These are phyloP conservation scores for Arthrobotrys conoides DNA, from an alignment of 2,329 filamentous ascomycete genomes.

Conservation along the genomic window DNA sequence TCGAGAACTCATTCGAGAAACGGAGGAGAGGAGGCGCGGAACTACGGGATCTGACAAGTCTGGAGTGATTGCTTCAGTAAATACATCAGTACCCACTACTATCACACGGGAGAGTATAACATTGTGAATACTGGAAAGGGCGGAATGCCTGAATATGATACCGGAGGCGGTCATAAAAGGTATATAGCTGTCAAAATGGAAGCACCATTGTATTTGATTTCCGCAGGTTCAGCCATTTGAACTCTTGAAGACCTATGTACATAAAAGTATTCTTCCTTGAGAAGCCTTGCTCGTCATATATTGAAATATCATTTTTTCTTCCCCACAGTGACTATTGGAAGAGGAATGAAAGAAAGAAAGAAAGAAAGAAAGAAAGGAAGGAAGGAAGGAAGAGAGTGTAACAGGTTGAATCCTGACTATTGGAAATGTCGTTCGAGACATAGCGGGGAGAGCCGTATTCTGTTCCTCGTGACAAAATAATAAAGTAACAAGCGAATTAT, in stretches of 20 bases:
- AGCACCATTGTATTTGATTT: not conserved
- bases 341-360: not conserved
- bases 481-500: not conserved
- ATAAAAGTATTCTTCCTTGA: constrained; percentile 3
- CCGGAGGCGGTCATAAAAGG: not conserved
- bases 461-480: not conserved
- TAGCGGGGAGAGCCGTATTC: not conserved
- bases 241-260: constrained; percentile 16
- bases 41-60: constrained; percentile 64
- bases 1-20: constrained; percentile 53
- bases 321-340: no score
- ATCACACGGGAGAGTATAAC: not conserved
- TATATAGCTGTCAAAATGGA: not conserved
- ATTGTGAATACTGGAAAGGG: constrained; percentile 13
- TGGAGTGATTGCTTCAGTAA: constrained; percentile 54
- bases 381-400: not conserved
- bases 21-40: constrained; percentile 74
- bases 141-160: not conserved
- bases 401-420: not conserved
- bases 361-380: no score
- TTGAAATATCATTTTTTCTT: not conserved
- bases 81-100: not conserved
- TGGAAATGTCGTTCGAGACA: not conserved
- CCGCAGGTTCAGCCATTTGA: no score
- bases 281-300: not conserved